A percentile compares a stretch with the other conserved stretches of the same genome.
These are phyloP conservation scores for Rhodotorula glutinis DNA, from an alignment of 1,284 basidiomycete genomes.

Conservation along the genomic window DNA sequence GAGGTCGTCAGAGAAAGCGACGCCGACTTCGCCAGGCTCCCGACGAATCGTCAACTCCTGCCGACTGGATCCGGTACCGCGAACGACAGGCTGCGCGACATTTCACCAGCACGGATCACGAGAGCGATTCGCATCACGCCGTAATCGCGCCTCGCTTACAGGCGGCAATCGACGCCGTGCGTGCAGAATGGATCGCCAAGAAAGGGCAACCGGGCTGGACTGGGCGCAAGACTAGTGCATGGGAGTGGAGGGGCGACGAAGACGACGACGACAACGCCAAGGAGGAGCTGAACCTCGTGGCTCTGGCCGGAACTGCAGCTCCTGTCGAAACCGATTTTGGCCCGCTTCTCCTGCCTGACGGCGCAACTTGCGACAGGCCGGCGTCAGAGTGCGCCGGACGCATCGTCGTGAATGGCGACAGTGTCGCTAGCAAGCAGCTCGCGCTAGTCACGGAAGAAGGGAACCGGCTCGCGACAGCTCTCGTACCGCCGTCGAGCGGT, in stretches of 20 bases:
- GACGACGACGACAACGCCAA: too few species aligned
- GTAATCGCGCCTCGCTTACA: constrained; percentile 9
- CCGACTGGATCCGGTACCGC: constrained; percentile 12
- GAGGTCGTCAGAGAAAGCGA: constrained; percentile 1
- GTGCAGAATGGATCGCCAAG: neutral
- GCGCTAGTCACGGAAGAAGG: neutral
- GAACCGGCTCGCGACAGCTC: neutral
- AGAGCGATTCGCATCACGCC: constrained; percentile 25
- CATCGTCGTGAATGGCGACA: too few species aligned
- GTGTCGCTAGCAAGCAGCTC: too few species aligned
- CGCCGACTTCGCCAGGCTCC: neutral
- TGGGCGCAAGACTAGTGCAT: neutral
- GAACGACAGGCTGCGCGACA: constrained; percentile 4
- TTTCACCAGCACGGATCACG: constrained; percentile 13
- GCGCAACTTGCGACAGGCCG: neutral
- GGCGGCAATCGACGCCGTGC: constrained; percentile 19
- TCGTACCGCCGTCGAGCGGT: constrained; percentile 26
- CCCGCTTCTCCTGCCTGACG: neutral
- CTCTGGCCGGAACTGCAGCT: neutral
- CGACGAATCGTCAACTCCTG: constrained; percentile 14
- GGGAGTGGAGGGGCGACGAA: constrained; percentile 1
- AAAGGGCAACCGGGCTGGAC: constrained; percentile 3
- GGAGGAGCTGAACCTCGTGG: constrained; percentile 12
- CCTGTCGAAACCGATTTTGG: neutral
- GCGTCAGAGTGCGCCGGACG: too few species aligned